phyloP scores from a whole-genome alignment of 169 alveolate genomes.

The Plasmodium vivax region DNA sequence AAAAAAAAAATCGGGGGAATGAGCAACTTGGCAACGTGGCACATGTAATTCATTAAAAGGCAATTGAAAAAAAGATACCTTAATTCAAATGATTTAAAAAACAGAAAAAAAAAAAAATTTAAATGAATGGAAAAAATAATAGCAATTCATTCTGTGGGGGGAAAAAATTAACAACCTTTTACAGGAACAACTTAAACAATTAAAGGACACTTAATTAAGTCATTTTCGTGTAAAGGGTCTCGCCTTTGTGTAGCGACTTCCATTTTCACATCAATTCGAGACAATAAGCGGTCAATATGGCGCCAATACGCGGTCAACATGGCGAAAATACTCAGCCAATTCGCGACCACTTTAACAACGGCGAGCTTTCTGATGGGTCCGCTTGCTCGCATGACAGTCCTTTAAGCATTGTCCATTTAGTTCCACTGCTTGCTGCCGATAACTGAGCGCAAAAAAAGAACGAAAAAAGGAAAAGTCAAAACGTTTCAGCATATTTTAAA shows the following conservation, averaged over 20 bases:
- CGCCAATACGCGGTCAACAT: neutral
- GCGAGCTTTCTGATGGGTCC: neutral
- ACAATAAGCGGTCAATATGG: neutral
- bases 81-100: slow-evolving; percentile 32
- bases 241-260: neutral
- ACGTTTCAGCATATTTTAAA: neutral
- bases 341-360: neutral
- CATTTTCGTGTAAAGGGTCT: neutral
- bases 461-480: slow-evolving; percentile 5
- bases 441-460: slow-evolving; percentile 38
- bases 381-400: neutral
- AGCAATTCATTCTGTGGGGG: neutral
- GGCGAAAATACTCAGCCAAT: too few species aligned
- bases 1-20: slow-evolving; percentile 17
- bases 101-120: slow-evolving; percentile 26
- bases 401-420: neutral
- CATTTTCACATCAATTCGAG: neutral
- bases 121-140: neutral
- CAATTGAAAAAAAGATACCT: neutral
- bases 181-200: neutral
- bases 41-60: slow-evolving; percentile 4
- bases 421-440: slow-evolving; percentile 68
- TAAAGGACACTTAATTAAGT: neutral
- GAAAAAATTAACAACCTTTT: neutral
- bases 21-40: neutral